These are phyloP conservation scores for Rhodosporidiobolus odoratus DNA, from an alignment of 768 basidiomycete genomes.

Conservation along the genomic window DNA sequence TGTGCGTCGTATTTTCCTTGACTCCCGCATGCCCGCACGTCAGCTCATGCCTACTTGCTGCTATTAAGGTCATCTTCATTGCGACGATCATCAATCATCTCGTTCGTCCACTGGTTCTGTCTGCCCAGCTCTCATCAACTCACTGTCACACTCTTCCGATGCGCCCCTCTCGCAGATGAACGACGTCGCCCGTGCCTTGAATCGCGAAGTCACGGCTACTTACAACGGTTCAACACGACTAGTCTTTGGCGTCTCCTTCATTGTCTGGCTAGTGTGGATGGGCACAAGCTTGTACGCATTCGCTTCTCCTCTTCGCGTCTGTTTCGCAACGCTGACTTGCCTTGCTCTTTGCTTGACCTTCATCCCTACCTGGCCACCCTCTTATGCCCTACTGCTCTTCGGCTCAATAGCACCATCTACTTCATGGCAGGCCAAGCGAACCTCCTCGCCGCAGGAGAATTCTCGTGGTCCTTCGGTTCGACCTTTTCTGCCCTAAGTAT, in stretches of 20 bases:
- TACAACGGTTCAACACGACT: slow-evolving; percentile 11
- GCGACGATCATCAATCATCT: slow-evolving; percentile 19
- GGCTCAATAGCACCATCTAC: slow-evolving; percentile 8
- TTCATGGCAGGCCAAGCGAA: slow-evolving; percentile 4
- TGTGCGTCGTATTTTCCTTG: background rate
- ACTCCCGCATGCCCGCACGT: too few species aligned
- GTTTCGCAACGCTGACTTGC: too few species aligned
- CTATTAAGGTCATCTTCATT: slow-evolving; percentile 8
- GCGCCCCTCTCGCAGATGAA: background rate
- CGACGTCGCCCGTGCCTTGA: slow-evolving; percentile 5
- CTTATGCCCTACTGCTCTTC: too few species aligned
- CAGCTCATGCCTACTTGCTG: too few species aligned
- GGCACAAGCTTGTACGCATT: too few species aligned
- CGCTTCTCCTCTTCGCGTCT: too few species aligned
- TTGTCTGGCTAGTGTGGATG: background rate
- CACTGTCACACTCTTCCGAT: background rate
- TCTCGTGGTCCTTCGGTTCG: slow-evolving; percentile 15
- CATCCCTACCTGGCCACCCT: too few species aligned
- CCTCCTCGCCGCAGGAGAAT: slow-evolving; percentile 18
- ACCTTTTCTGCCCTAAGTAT: slow-evolving; percentile 20
- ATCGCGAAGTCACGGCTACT: background rate
- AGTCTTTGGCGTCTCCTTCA: slow-evolving; percentile 22
- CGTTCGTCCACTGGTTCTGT: background rate
- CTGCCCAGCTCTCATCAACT: background rate
- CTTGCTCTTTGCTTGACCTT: too few species aligned